Percentiles rank a stretch among this genome's conserved stretches.
Conservation (phyloP, 2,329 filamentous ascomycete species). For the Fusarium subglutinans region DNA sequence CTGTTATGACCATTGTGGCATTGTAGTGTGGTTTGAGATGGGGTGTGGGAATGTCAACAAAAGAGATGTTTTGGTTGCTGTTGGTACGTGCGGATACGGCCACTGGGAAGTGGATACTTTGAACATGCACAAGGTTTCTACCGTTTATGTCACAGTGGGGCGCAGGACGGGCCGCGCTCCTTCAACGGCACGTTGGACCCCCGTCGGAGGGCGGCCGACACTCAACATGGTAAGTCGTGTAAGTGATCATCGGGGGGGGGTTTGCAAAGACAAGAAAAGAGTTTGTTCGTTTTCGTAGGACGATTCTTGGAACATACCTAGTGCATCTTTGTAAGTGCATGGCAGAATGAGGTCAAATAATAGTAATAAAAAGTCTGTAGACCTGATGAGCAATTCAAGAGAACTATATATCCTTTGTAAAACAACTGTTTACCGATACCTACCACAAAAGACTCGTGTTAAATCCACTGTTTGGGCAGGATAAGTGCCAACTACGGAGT, state of each 20-base stretch:
- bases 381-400: background rate
- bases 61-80: conserved; percentile 24
- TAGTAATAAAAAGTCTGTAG: background rate
- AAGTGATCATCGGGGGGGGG: conserved; percentile 2
- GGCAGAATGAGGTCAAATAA: background rate
- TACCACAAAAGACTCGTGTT: background rate
- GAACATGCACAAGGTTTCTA: background rate
- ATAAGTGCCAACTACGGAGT: background rate
- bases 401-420: background rate
- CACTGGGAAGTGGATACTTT: background rate
- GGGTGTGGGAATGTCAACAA: conserved; percentile 33
- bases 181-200: conserved; percentile 6
- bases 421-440: background rate
- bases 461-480: background rate
- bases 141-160: conserved; percentile 14
- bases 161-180: conserved; percentile 21
- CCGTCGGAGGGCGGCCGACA: conserved; percentile 7
- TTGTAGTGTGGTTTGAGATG: conserved; percentile 17
- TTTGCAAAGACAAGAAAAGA: background rate
- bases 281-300: background rate
- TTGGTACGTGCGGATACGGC: conserved; percentile 27
- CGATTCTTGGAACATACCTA: background rate
- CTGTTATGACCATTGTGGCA: conserved; percentile 45
- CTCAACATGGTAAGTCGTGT: conserved; percentile 8
- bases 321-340: background rate